Evolutionary conservation across 257 asterid genomes (phyloP).

Genomic region (Primulina huaijiensis): DNA sequence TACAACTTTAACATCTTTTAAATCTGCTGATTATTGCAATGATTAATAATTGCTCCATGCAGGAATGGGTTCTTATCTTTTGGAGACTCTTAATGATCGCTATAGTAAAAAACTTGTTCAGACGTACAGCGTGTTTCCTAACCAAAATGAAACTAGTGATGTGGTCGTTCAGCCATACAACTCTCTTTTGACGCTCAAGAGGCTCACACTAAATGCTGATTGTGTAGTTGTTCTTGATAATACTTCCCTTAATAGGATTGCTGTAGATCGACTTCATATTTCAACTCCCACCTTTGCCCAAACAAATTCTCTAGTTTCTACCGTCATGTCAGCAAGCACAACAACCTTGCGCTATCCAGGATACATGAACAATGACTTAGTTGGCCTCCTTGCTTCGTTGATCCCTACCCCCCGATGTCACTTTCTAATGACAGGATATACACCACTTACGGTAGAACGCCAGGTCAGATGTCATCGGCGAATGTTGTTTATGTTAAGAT

Average conservation of each 20-base stretch:
- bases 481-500: background rate
- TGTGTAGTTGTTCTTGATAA: slow-evolving; percentile 99
- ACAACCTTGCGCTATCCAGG: slow-evolving; percentile 98
- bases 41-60: slow-evolving; percentile 27
- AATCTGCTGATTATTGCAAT: slow-evolving; percentile 17
- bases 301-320: slow-evolving; percentile 94
- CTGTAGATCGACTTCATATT: slow-evolving; percentile 93
- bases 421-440: slow-evolving; percentile 96
- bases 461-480: slow-evolving; percentile 59
- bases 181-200: slow-evolving; percentile 90
- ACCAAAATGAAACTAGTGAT: slow-evolving; percentile 97
- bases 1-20: background rate
- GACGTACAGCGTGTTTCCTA: slow-evolving; percentile 98
- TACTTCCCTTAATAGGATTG: slow-evolving; percentile 93
- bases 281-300: slow-evolving; percentile 90
- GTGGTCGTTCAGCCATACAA: slow-evolving; percentile 99
- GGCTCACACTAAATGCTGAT: slow-evolving; percentile 92
- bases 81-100: slow-evolving; percentile 95
- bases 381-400: slow-evolving; percentile 98
- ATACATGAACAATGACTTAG: slow-evolving; percentile 98
- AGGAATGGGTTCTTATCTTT: slow-evolving; percentile 98
- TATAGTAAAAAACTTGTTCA: slow-evolving; percentile 98
- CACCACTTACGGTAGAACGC: slow-evolving; percentile 98
- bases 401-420: slow-evolving; percentile 99
- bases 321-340: slow-evolving; percentile 99